These are phyloP conservation scores for Hylodesmum podocarpum DNA, from an alignment of 306 rosid species.

Conservation along the genomic window DNA sequence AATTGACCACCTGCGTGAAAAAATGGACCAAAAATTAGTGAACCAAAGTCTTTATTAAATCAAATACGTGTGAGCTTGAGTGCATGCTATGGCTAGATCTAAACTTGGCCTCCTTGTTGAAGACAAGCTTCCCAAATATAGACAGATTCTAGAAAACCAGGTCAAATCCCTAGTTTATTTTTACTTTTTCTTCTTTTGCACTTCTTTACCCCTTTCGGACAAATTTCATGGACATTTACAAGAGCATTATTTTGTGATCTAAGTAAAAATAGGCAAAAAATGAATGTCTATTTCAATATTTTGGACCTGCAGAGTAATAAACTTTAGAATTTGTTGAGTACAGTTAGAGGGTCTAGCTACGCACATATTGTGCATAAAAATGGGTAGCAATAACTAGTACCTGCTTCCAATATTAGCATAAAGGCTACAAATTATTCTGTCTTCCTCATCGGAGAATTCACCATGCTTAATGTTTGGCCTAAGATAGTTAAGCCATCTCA, in stretches of 20 bases:
- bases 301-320: conserved; percentile 27
- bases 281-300: not conserved
- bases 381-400: conserved; percentile 30
- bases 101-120: conserved; percentile 43
- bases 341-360: conserved; percentile 4
- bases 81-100: conserved; percentile 44
- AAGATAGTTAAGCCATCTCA: conserved; percentile 96
- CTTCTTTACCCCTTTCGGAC: conserved; percentile 25
- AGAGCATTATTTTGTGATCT: not conserved
- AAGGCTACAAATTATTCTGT: conserved; percentile 79
- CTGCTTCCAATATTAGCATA: conserved; percentile 91
- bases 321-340: not conserved
- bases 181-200: not conserved
- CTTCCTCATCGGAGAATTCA: conserved; percentile 91
- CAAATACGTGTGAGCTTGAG: conserved; percentile 8
- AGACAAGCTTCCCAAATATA: conserved; percentile 24
- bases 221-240: conserved; percentile 8
- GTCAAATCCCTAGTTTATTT: not conserved
- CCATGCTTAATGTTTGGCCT: conserved; percentile 96
- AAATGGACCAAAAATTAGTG: not conserved
- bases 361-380: conserved; percentile 12
- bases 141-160: conserved; percentile 26
- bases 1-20: conserved; percentile 74
- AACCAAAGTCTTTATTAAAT: not conserved
- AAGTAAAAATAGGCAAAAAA: not conserved